A percentile compares a stretch with the other conserved stretches of the same genome.
Evolutionary conservation across 2,329 filamentous ascomycete species (phyloP).

Genomic region (Eutypa lata): DNA sequence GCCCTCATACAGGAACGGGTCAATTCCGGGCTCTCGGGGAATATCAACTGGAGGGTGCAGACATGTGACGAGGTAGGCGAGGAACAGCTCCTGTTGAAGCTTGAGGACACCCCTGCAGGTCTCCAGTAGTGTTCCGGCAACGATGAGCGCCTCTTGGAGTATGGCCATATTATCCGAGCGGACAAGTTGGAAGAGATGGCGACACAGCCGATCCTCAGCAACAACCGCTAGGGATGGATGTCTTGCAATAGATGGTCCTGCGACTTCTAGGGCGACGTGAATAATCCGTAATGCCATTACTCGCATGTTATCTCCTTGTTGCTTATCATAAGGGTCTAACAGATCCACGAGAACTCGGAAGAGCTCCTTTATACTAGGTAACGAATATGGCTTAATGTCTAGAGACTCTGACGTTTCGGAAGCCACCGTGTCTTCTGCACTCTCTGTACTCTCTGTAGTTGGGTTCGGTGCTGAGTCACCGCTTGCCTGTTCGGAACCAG

Average conservation of each 20-base stretch:
- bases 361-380: slow-evolving; percentile 90
- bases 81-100: slow-evolving; percentile 91
- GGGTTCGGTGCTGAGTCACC: slow-evolving; percentile 23
- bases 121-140: slow-evolving; percentile 84
- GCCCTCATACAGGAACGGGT: slow-evolving; percentile 86
- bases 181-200: slow-evolving; percentile 92
- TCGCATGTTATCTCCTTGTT: slow-evolving; percentile 91
- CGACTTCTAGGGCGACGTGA: slow-evolving; percentile 93
- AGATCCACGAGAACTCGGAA: slow-evolving; percentile 93
- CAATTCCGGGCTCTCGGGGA: slow-evolving; percentile 83
- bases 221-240: slow-evolving; percentile 85
- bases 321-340: slow-evolving; percentile 85
- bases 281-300: slow-evolving; percentile 98
- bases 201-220: slow-evolving; percentile 89
- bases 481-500: slow-evolving; percentile 38
- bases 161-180: slow-evolving; percentile 95
- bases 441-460: slow-evolving; percentile 16
- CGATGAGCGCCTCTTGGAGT: slow-evolving; percentile 85
- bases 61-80: slow-evolving; percentile 92
- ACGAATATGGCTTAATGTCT: slow-evolving; percentile 80
- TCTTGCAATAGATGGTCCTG: slow-evolving; percentile 88
- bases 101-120: slow-evolving; percentile 90
- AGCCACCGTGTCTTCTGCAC: slow-evolving; percentile 12
- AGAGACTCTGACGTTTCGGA: slow-evolving; percentile 29
- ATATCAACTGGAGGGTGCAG: slow-evolving; percentile 93